Base-by-base conservation (phyloP, 2,329 filamentous ascomycete genomes). In the Sphaerulina vaccinii region DNA sequence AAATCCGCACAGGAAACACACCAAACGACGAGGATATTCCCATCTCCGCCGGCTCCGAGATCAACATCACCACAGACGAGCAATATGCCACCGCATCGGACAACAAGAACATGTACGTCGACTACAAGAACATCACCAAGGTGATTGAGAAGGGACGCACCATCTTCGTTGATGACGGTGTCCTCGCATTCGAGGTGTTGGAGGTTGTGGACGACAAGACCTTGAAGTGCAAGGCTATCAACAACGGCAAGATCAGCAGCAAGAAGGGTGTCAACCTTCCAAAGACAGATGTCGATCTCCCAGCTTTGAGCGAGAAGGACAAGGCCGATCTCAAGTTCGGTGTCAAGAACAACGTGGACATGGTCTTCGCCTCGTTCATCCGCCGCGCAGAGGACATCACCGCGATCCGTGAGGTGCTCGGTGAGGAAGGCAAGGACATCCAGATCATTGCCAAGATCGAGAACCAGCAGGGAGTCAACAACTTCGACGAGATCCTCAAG, bases 391-490 rank as follows among this genome's bases (percentile, higher is more conserved):
- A 90, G 70, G 93, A 99, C 73, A 96, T 99, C 79, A 83, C 80
- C 64, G 84, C 91, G 68, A 99, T 99, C 73, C 92, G 93, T 63
- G 82, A 87, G 61, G 87, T 97, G 57, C 85, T 99, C 46, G 93
- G 93, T 58, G 82, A 90, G 69, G 87, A 95, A 38, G 93, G 93
- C 74, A 90, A 88, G 77, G 86, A 95, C 73, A 96, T 99, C 68
- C 92, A 99, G 80, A 96, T 99, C 78, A 97, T 99, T 72, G 88
- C 93, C 82, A 99, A 99, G 87, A 96, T 99, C 65, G 93, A 99
- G 84, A 99, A 99, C 81, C 89, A 96, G 75, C 93, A 99, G 78
- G 93, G 93, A 76, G 88, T 99, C 62, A 97, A 99, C 86, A 99
- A 99, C 83, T 99, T 99, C 74, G 85, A 88, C 66, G 92, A 97